Evolutionary conservation across 75 land plant species (phyloP).

Genomic region (Chamaecyparis obtusa): DNA sequence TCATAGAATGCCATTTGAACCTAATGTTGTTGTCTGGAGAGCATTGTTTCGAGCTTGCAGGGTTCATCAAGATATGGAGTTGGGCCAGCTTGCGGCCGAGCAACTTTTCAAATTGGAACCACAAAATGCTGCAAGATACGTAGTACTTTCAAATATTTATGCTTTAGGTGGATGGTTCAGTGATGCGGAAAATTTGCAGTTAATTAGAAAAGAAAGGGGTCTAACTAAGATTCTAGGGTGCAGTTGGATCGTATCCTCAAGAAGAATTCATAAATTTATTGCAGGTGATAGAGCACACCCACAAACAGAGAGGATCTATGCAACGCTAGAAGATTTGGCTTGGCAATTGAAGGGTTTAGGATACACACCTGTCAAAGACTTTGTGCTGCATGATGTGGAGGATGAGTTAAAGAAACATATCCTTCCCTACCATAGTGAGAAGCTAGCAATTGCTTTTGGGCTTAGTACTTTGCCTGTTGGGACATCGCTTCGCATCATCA

Average conservation of each 20-base stretch:
- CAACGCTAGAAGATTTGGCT: neutral
- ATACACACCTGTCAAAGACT: neutral
- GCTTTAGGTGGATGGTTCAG: constrained; percentile 42
- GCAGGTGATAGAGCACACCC: constrained; percentile 5
- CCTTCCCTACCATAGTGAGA: constrained; percentile 22
- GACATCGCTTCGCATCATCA: constrained; percentile 16
- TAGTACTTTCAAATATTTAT: constrained; percentile 49
- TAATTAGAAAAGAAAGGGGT: neutral
- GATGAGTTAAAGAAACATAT: constrained; percentile 12
- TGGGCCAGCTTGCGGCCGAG: constrained; percentile 40
- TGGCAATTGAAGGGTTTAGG: neutral
- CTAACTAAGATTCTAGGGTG: neutral
- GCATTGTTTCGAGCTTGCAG: constrained; percentile 43
- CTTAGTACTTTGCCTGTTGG: constrained; percentile 23
- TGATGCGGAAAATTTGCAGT: constrained; percentile 38
- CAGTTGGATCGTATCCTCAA: neutral
- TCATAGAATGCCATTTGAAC: constrained; percentile 28
- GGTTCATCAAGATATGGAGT: constrained; percentile 41
- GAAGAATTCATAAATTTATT: neutral
- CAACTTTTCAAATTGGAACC: constrained; percentile 42
- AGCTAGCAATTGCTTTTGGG: constrained; percentile 32
- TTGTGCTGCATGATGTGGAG: neutral
- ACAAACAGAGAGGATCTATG: neutral
- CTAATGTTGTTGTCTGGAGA: constrained; percentile 50
- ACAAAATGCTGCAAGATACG: constrained; percentile 47